A percentile compares a stretch with the other conserved stretches of the same genome.
Conservation (phyloP, 1,139 yeast species). For the Suhomyces taliae region DNA sequence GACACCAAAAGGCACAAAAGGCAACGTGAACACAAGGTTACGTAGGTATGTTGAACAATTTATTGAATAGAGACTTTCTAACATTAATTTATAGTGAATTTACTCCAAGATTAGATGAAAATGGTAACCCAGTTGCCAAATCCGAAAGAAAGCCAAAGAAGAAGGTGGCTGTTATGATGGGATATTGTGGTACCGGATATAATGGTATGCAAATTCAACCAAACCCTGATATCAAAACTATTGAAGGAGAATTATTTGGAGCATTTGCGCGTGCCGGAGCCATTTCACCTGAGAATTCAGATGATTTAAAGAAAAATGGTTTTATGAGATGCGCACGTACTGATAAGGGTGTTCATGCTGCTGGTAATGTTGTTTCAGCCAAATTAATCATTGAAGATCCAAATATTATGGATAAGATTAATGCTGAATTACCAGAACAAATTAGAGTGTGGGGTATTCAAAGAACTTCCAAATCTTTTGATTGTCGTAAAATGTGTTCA, state of each 20-base stretch:
- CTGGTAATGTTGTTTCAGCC: constrained; percentile 88
- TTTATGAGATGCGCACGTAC: constrained; percentile 97
- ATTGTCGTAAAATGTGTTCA: constrained; percentile 92
- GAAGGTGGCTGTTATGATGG: constrained; percentile 90
- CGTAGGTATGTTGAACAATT: constrained; percentile 47
- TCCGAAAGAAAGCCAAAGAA: constrained; percentile 75
- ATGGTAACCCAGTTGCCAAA: constrained; percentile 58
- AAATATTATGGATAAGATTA: constrained; percentile 73
- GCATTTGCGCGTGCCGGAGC: constrained; percentile 92
- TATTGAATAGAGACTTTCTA: constrained; percentile 17
- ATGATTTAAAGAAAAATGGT: constrained; percentile 85
- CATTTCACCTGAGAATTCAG: constrained; percentile 81
- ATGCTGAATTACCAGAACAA: constrained; percentile 73
- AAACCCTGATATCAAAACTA: constrained; percentile 87
- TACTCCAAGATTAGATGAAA: constrained; percentile 51
- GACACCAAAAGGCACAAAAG: constrained; percentile 35
- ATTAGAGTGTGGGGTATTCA: constrained; percentile 92
- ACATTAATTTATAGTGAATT: constrained; percentile 29
- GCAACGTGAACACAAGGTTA: constrained; percentile 36
- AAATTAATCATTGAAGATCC: constrained; percentile 87
- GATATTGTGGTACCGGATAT: constrained; percentile 97
- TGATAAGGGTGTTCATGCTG: constrained; percentile 99
- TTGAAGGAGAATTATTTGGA: constrained; percentile 84
- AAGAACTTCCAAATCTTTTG: constrained; percentile 87
- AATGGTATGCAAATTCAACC: constrained; percentile 89